A percentile compares a stretch with the other conserved stretches of the same genome.
phyloP scores from a whole-genome alignment of 2,329 filamentous ascomycete genomes.

The Penicillium fuscoglaucum region DNA sequence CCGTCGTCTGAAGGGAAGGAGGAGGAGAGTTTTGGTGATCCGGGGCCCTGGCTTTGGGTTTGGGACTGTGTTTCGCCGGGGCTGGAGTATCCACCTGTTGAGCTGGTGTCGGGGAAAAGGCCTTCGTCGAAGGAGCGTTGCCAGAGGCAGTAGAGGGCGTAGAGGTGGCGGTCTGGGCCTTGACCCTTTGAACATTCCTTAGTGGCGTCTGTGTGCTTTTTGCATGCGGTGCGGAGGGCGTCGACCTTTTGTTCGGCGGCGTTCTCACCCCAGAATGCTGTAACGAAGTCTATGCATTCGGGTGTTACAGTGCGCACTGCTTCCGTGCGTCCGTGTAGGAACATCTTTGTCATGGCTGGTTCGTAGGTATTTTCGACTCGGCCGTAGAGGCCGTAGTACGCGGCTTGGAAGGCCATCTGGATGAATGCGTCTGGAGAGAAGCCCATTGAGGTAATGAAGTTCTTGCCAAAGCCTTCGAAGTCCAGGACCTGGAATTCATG shows the following conservation, averaged over 20 bases:
- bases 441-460: conserved; percentile 95
- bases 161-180: conserved; percentile 89
- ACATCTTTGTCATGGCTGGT: conserved; percentile 96
- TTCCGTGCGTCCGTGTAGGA: conserved; percentile 89
- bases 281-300: conserved; percentile 84
- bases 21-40: conserved; percentile 28
- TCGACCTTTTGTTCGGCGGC: conserved; percentile 81
- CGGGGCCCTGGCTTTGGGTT: conserved; percentile 12
- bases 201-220: conserved; percentile 77
- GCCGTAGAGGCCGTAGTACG: conserved; percentile 95
- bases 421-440: conserved; percentile 97
- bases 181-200: conserved; percentile 84
- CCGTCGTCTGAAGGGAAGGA: conserved; percentile 40
- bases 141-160: conserved; percentile 93
- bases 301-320: conserved; percentile 83
- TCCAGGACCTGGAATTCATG: conserved; percentile 94
- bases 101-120: conserved; percentile 49
- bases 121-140: conserved; percentile 82
- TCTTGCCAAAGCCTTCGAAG: conserved; percentile 87
- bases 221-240: conserved; percentile 76
- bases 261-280: conserved; percentile 92
- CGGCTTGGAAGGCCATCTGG: conserved; percentile 98
- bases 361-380: conserved; percentile 94
- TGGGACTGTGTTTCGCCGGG: conserved; percentile 41
- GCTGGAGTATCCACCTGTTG: conserved; percentile 66